phyloP scores from a whole-genome alignment of 2,329 filamentous ascomycete species.

The Neocatenulostroma microsporum region DNA sequence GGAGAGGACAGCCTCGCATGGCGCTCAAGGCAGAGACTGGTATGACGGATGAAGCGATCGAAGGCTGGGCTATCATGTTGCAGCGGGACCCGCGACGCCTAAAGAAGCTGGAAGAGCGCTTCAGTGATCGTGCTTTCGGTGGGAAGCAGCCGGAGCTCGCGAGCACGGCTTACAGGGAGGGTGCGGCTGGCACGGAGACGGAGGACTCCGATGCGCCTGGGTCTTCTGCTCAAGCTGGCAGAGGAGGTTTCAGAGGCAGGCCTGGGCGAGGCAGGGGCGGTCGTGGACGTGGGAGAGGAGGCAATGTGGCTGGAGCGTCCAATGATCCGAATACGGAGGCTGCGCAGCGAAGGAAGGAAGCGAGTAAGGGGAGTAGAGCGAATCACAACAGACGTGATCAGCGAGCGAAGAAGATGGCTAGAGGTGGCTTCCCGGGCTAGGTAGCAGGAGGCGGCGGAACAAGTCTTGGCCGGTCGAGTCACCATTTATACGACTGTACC shows the following conservation, averaged over 20 bases:
- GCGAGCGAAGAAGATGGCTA: conserved; percentile 54
- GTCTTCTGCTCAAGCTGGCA: conserved; percentile 29
- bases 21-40: conserved; percentile 67
- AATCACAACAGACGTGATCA: conserved; percentile 80
- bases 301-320: conserved; percentile 55
- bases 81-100: conserved; percentile 61
- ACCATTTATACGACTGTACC: too few relatives aligned
- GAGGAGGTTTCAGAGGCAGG: conserved; percentile 40
- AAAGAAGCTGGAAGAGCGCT: conserved; percentile 60
- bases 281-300: conserved; percentile 33
- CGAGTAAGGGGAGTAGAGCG: conserved; percentile 69
- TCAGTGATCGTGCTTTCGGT: conserved; percentile 51
- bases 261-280: conserved; percentile 43
- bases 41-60: conserved; percentile 88
- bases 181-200: conserved; percentile 47
- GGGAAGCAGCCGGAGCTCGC: conserved; percentile 59
- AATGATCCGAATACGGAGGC: conserved; percentile 64
- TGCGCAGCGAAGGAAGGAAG: conserved; percentile 69
- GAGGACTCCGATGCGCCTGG: conserved; percentile 48
- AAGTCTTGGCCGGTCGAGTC: too few relatives aligned
- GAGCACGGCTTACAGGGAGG: conserved; percentile 57
- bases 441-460: too few relatives aligned
- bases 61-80: conserved; percentile 90
- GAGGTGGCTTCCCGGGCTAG: conserved; percentile 44
- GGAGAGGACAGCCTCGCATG: conserved; percentile 54